These are phyloP conservation scores for Fomitiporia mediterranea DNA, from an alignment of 1,284 basidiomycete species.

Conservation along the genomic window DNA sequence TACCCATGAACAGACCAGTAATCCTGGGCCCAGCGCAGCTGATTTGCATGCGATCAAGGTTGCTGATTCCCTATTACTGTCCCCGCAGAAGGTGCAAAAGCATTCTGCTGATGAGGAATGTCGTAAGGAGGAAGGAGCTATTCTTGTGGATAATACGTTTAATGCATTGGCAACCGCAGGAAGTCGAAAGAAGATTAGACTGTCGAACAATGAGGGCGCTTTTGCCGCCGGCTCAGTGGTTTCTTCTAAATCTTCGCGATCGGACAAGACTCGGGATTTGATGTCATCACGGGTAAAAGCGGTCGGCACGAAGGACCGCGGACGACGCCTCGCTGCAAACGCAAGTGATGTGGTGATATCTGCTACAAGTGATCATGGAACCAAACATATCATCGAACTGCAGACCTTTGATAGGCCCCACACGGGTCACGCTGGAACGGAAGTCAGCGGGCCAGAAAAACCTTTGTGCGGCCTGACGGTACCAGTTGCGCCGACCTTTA, in stretches of 20 bases:
- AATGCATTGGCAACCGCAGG: background rate
- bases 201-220: background rate
- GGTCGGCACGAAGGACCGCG: background rate
- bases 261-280: background rate
- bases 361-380: background rate
- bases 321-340: background rate
- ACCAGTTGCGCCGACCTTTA: slow-evolving; percentile 13
- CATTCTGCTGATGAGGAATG: too few relatives aligned
- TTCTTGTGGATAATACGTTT: background rate
- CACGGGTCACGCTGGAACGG: background rate
- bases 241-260: background rate
- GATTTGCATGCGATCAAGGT: too few relatives aligned
- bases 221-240: slow-evolving; percentile 6
- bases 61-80: too few relatives aligned
- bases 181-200: slow-evolving; percentile 2
- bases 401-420: background rate
- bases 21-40: background rate
- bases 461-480: slow-evolving; percentile 13
- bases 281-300: background rate
- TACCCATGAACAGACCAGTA: background rate
- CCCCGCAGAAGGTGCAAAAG: slow-evolving; percentile 1
- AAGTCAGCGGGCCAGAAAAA: background rate
- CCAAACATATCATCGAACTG: background rate
- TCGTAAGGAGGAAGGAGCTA: background rate
- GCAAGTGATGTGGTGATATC: background rate